Conservation (phyloP, 495 filamentous ascomycete genomes). For the Mytilinidion resinicola region DNA sequence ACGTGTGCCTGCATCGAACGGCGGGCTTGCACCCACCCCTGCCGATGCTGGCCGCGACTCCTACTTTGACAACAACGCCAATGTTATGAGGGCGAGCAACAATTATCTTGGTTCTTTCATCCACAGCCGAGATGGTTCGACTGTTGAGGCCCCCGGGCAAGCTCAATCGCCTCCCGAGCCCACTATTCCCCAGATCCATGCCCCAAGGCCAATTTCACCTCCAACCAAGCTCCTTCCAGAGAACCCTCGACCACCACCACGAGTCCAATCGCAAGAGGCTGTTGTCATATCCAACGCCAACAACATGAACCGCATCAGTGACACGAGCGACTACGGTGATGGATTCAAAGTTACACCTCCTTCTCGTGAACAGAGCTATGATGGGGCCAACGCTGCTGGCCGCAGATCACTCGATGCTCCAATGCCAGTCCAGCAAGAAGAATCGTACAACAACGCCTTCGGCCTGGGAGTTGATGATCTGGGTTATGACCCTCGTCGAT, state of each 20-base stretch:
- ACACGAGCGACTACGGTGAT: slow-evolving; percentile 59
- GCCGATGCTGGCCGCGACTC: slow-evolving; percentile 31
- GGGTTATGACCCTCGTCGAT: slow-evolving; percentile 54
- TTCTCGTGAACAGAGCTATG: slow-evolving; percentile 15
- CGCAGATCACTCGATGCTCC: slow-evolving; percentile 23
- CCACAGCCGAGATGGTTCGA: slow-evolving; percentile 31
- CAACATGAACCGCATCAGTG: slow-evolving; percentile 39
- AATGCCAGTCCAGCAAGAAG: slow-evolving; percentile 23
- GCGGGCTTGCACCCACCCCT: slow-evolving; percentile 28
- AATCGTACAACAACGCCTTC: slow-evolving; percentile 30
- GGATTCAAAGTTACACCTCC: slow-evolving; percentile 48
- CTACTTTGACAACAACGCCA: slow-evolving; percentile 31
- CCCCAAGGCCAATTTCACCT: slow-evolving; percentile 8
- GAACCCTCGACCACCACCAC: slow-evolving; percentile 25
- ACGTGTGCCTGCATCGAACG: slow-evolving; percentile 6
- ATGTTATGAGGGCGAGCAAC: slow-evolving; percentile 39
- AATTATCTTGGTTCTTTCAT: slow-evolving; percentile 45
- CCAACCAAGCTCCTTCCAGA: slow-evolving; percentile 26
- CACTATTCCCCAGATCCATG: not conserved
- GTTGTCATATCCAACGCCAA: slow-evolving; percentile 18
- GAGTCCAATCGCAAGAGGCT: slow-evolving; percentile 35
- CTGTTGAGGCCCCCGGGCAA: slow-evolving; percentile 7
- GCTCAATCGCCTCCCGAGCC: not conserved
- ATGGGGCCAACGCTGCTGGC: not conserved
- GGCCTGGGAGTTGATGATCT: slow-evolving; percentile 52